Conservation (phyloP, 2,329 filamentous ascomycete genomes). For the Trematosphaeria pertusa region DNA sequence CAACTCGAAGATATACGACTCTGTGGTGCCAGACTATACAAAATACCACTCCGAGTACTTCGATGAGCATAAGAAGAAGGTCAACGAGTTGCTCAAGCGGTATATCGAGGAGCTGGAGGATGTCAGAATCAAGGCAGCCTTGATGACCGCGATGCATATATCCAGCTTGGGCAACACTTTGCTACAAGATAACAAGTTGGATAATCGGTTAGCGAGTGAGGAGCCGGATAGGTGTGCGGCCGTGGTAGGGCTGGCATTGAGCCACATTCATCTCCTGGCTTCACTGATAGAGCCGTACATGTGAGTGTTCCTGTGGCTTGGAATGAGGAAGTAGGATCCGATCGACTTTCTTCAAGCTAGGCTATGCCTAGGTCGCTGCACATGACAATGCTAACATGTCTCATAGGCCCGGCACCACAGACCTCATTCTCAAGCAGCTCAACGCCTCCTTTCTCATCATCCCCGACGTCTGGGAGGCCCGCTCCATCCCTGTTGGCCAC, state of each 20-base stretch:
- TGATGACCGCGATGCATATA: constrained; percentile 71
- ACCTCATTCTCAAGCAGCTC: constrained; percentile 79
- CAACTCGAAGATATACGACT: constrained; percentile 74
- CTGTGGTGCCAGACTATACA: constrained; percentile 71
- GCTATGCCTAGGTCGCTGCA: too few species aligned
- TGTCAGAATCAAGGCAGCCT: constrained; percentile 72
- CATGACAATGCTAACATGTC: constrained; percentile 2
- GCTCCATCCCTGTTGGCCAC: constrained; percentile 67
- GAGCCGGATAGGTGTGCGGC: constrained; percentile 66
- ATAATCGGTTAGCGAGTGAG: constrained; percentile 66
- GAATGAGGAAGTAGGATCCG: too few species aligned
- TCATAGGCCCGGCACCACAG: constrained; percentile 52
- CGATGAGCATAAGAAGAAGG: constrained; percentile 61
- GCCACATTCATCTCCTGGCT: constrained; percentile 82
- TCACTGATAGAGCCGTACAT: constrained; percentile 84
- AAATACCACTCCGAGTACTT: constrained; percentile 57
- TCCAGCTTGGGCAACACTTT: constrained; percentile 67
- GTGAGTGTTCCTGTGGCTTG: constrained; percentile 39
- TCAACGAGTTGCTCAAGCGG: constrained; percentile 69
- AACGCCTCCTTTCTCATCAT: constrained; percentile 64
- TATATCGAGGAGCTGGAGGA: constrained; percentile 74
- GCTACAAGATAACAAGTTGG: constrained; percentile 64
- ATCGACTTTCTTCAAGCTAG: too few species aligned
- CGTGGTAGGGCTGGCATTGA: constrained; percentile 79
- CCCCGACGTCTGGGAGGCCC: constrained; percentile 55